phyloP scores from a whole-genome alignment of 2,329 filamentous ascomycete species.

The Calonectria pteridis region DNA sequence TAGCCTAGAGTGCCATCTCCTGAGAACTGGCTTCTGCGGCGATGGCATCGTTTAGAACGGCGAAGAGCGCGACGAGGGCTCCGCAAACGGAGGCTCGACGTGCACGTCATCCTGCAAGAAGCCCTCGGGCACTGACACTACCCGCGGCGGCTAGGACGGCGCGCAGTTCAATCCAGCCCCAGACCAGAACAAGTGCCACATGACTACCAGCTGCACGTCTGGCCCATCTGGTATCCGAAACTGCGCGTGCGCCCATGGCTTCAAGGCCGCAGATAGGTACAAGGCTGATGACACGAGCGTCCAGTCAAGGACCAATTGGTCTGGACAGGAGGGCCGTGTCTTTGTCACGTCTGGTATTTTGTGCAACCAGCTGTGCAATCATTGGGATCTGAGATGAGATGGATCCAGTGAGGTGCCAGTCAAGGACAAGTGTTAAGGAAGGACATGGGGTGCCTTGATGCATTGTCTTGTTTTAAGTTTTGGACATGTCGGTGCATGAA shows the following conservation, averaged over 20 bases:
- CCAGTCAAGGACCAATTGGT: not conserved
- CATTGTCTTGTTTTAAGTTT: not conserved
- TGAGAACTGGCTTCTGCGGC: not conserved
- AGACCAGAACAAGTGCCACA: not conserved
- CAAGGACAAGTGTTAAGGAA: not conserved
- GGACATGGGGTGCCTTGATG: not conserved
- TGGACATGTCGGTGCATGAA: not conserved
- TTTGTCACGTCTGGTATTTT: not conserved
- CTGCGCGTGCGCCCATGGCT: conserved; percentile 6
- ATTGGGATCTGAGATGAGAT: not conserved
- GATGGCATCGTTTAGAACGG: not conserved
- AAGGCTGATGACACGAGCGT: not conserved
- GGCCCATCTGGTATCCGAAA: not conserved
- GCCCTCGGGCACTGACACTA: not conserved
- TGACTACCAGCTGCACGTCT: not conserved
- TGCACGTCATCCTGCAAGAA: not conserved
- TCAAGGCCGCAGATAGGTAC: not conserved
- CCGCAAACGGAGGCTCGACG: not conserved
- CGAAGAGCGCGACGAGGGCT: not conserved
- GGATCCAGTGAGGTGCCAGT: not conserved
- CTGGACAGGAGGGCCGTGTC: not conserved
- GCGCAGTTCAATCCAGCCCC: not conserved
- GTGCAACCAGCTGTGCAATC: conserved; percentile 6
- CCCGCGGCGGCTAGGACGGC: not conserved
- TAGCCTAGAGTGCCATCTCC: not conserved